Evolutionary conservation across 1,284 basidiomycete genomes (phyloP).

Genomic region (Neonothopanus nambi): DNA sequence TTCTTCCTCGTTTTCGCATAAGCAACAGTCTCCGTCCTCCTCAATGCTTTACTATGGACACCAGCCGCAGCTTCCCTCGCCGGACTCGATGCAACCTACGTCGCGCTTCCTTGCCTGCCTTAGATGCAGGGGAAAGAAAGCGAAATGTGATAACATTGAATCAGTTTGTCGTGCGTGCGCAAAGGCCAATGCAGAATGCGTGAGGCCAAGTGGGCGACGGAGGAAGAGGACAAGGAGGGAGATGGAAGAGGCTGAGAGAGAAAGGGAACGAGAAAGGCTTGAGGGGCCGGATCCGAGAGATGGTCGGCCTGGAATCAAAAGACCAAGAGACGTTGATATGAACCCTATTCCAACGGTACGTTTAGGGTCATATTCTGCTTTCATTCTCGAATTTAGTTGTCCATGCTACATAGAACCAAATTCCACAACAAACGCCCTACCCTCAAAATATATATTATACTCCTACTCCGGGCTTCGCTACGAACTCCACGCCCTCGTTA

Average conservation of each 20-base stretch:
- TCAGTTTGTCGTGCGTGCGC: constrained; percentile 34
- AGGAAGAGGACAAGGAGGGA: constrained; percentile 37
- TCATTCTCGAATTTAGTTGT: background rate
- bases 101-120: constrained; percentile 17
- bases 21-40: too few relatives aligned
- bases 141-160: constrained; percentile 35
- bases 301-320: background rate
- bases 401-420: background rate
- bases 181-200: constrained; percentile 32
- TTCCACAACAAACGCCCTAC: background rate
- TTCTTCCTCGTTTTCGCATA: too few relatives aligned
- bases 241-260: constrained; percentile 39
- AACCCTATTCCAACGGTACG: too few relatives aligned
- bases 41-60: background rate
- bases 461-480: too few relatives aligned
- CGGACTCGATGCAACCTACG: too few relatives aligned
- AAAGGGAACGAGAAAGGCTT: constrained; percentile 16
- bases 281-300: background rate
- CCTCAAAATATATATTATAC: too few relatives aligned
- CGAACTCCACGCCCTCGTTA: too few relatives aligned
- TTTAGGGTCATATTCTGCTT: too few relatives aligned
- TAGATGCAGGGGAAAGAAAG: constrained; percentile 35
- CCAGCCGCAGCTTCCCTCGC: too few relatives aligned
- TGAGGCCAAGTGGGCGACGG: constrained; percentile 36
- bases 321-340: too few relatives aligned